Percentiles rank a stretch among this genome's conserved stretches.
Conservation (phyloP, 2,329 filamentous ascomycete species). For the Cordyceps tenuipes region DNA sequence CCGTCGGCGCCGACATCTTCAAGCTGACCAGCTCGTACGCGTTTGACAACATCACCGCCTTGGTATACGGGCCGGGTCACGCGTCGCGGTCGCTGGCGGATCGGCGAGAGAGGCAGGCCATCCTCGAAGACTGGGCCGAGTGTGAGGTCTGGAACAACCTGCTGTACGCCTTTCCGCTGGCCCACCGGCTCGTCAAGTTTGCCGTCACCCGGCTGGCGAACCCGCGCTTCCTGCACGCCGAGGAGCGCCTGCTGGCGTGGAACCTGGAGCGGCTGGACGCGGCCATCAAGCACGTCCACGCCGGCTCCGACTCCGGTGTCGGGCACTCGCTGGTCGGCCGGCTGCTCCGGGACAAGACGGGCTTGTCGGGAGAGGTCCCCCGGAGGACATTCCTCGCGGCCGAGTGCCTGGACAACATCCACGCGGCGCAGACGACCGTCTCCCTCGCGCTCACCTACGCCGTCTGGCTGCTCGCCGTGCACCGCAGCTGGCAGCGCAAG, state of each 20-base stretch:
- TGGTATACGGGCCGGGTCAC: neutral
- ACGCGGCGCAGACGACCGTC: neutral
- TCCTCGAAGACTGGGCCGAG: constrained; percentile 1
- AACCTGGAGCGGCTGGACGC: constrained; percentile 1
- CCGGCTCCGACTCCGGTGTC: neutral
- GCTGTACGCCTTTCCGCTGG: neutral
- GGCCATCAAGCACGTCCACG: neutral
- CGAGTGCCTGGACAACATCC: constrained; percentile 6
- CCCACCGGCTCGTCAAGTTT: neutral
- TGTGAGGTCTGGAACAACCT: constrained; percentile 6
- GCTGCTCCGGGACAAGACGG: neutral
- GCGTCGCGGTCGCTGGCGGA: neutral
- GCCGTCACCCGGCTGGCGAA: neutral
- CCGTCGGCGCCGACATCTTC: constrained; percentile 1
- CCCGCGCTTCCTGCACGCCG: neutral
- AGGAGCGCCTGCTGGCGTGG: neutral
- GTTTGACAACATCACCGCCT: constrained; percentile 1
- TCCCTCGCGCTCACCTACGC: neutral
- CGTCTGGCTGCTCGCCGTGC: neutral
- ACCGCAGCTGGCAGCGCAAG: constrained; percentile 5
- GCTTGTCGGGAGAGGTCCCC: neutral
- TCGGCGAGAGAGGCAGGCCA: neutral
- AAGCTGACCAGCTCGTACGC: neutral
- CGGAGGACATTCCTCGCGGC: neutral
- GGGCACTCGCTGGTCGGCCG: neutral